These are phyloP conservation scores for Anthoceros angustus DNA, from an alignment of 225 moss, liverwort and hornwort genomes.

Conservation along the genomic window DNA sequence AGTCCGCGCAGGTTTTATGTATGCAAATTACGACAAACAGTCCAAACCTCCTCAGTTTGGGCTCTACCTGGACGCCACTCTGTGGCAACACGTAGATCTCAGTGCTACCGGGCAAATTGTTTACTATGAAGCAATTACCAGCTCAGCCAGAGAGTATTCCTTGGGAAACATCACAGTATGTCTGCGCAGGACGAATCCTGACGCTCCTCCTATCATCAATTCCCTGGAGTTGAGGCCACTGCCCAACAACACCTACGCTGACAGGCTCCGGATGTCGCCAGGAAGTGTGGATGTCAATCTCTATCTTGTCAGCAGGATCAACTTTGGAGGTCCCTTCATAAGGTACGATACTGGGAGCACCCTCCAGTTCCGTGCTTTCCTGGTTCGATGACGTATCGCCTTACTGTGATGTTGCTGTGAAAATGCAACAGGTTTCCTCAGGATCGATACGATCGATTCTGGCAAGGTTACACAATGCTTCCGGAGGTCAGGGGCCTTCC, in stretches of 20 bases:
- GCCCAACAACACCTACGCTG: not conserved
- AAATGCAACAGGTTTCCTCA: not conserved
- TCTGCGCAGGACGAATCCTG: not conserved
- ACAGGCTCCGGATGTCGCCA: not conserved
- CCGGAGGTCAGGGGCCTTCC: not conserved
- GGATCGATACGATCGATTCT: not conserved
- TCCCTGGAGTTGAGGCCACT: constrained; percentile 4
- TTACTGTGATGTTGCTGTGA: not conserved
- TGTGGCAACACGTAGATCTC: not conserved
- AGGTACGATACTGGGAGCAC: not conserved
- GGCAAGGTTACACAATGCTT: not conserved
- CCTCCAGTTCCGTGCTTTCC: not conserved
- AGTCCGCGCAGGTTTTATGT: not conserved
- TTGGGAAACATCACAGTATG: not conserved
- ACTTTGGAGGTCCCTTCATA: not conserved
- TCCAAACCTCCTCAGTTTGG: not conserved
- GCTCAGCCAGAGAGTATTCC: not conserved
- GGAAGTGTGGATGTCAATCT: not conserved
- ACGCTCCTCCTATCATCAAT: not conserved
- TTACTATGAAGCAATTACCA: not conserved
- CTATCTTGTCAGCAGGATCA: not conserved
- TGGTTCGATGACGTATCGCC: not conserved
- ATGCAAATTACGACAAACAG: not conserved
- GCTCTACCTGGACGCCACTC: not conserved
- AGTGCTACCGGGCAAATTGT: not conserved